phyloP scores from a whole-genome alignment of 2,329 filamentous ascomycete species.

The Verruconis gallopava region DNA sequence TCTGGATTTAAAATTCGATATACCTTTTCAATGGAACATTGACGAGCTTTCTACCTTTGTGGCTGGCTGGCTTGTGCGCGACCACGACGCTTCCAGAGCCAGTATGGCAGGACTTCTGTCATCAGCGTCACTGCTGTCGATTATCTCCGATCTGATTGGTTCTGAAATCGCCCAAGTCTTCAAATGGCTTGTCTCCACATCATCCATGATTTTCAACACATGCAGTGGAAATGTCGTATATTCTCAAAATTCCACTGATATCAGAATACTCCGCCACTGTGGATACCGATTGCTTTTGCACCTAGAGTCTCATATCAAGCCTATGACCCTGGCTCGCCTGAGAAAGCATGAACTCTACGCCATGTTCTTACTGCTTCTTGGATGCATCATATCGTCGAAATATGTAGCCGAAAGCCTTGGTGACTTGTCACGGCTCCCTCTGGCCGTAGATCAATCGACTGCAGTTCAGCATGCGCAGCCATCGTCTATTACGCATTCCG shows the following conservation, averaged over 20 bases:
- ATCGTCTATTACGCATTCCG: background rate
- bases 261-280: slow-evolving; percentile 3
- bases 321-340: background rate
- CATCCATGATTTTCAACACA: background rate
- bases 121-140: background rate
- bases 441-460: background rate
- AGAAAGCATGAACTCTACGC: slow-evolving; percentile 2
- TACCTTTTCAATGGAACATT: slow-evolving; percentile 6
- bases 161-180: slow-evolving; percentile 1
- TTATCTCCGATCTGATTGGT: background rate
- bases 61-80: slow-evolving; percentile 2
- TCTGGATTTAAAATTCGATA: slow-evolving; percentile 2
- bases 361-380: background rate
- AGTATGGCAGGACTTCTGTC: slow-evolving; percentile 7
- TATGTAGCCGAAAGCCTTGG: background rate
- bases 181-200: slow-evolving; percentile 2
- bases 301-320: slow-evolving; percentile 1
- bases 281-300: background rate
- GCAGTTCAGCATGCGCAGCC: background rate
- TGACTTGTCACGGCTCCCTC: background rate
- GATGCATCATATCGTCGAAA: slow-evolving; percentile 1
- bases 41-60: slow-evolving; percentile 6
- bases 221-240: background rate
- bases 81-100: background rate
- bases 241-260: background rate